Evolutionary conservation across 352 stramenopile species (phyloP).

Genomic region (Globisporangium middletonii): DNA sequence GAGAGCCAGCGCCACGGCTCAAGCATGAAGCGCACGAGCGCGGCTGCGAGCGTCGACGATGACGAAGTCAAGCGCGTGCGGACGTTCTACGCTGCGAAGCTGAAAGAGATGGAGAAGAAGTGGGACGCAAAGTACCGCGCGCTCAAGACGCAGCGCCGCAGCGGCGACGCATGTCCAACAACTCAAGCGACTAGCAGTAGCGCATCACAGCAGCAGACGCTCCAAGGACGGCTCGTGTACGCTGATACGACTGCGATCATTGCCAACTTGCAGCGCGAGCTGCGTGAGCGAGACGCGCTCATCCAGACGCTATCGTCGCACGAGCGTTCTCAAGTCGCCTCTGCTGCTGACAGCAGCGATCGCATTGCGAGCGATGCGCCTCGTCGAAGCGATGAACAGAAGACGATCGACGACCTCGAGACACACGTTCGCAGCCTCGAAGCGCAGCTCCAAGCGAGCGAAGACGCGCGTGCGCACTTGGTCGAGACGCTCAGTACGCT

Average conservation of each 20-base stretch:
- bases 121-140: constrained; percentile 64
- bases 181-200: not conserved
- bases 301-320: constrained; percentile 5
- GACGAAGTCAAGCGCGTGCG: constrained; percentile 47
- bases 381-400: too few relatives aligned
- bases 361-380: not conserved
- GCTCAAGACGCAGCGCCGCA: constrained; percentile 42
- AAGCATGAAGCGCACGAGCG: not conserved
- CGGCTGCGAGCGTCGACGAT: constrained; percentile 12
- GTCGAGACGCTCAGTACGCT: constrained; percentile 48
- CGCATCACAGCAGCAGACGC: not conserved
- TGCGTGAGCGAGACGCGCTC: constrained; percentile 14
- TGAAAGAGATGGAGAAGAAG: constrained; percentile 70
- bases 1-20: constrained; percentile 4
- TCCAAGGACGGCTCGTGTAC: constrained; percentile 21
- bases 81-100: constrained; percentile 69
- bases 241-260: constrained; percentile 31
- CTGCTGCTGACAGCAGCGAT: not conserved
- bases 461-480: constrained; percentile 55
- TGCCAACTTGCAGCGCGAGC: constrained; percentile 26
- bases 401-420: too few relatives aligned
- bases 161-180: constrained; percentile 1
- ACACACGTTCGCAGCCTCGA: constrained; percentile 28
- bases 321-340: not conserved
- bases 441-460: constrained; percentile 54